Conservation (phyloP, 257 asterid genomes). For the Solanum chmielewskii region DNA sequence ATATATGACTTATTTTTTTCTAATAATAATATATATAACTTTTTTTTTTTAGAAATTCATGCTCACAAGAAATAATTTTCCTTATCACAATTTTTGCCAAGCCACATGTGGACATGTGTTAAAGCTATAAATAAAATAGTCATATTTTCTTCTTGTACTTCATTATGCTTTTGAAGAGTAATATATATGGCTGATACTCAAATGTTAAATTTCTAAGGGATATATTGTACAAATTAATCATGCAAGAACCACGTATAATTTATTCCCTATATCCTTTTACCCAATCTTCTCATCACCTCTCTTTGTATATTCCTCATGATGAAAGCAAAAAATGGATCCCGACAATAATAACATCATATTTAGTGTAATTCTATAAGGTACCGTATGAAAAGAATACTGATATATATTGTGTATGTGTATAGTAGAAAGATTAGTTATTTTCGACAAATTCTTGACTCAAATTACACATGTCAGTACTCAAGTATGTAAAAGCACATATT, state of each 20-base stretch:
- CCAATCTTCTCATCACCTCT: not conserved
- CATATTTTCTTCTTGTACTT: not conserved
- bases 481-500: too few relatives aligned
- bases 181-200: not conserved
- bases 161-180: not conserved
- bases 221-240: not conserved
- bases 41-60: not conserved
- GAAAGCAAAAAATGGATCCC: too few relatives aligned
- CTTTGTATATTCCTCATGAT: not conserved
- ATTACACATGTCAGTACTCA: not conserved
- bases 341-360: too few relatives aligned
- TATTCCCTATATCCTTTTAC: not conserved
- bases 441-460: not conserved
- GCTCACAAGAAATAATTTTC: not conserved
- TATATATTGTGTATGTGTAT: not conserved
- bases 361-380: too few relatives aligned
- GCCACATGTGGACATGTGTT: not conserved
- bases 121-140: not conserved
- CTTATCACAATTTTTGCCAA: not conserved
- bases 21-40: too few relatives aligned
- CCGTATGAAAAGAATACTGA: too few relatives aligned
- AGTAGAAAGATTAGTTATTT: too few relatives aligned
- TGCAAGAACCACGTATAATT: slow-evolving; percentile 5
- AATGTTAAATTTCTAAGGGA: not conserved
- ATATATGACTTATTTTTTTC: too few relatives aligned